Percentiles rank a stretch among this genome's conserved stretches.
Evolutionary conservation across 106 monocot genomes (phyloP).

Genomic region (Triglochin maritima): DNA sequence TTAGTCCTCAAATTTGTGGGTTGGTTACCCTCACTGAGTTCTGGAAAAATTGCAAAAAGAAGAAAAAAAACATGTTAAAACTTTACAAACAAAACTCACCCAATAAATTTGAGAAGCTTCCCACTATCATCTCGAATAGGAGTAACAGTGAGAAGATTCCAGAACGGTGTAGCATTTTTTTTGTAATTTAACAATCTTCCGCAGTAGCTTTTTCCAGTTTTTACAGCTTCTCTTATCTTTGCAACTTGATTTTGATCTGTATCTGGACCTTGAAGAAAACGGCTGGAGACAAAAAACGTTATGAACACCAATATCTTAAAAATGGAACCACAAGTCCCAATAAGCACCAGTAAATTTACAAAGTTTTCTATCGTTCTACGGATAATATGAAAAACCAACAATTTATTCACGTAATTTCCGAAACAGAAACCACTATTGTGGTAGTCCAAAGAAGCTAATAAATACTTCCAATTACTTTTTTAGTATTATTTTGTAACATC

Average conservation of each 20-base stretch:
- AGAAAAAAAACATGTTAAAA: not conserved
- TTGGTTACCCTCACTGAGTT: not conserved
- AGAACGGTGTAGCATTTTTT: constrained; percentile 78
- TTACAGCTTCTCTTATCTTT: constrained; percentile 70
- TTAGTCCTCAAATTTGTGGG: too few species aligned
- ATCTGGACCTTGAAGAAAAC: constrained; percentile 83
- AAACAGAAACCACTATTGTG: too few species aligned
- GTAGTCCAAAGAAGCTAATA: too few species aligned
- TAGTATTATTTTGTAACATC: too few species aligned
- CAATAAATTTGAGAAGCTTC: constrained; percentile 73
- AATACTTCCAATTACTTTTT: too few species aligned
- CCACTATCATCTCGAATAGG: constrained; percentile 64
- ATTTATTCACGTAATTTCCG: too few species aligned
- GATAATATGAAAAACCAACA: too few species aligned
- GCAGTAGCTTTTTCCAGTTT: constrained; percentile 60
- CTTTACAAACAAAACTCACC: constrained; percentile 33
- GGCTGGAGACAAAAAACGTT: constrained; percentile 33
- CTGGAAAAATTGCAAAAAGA: not conserved
- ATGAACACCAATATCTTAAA: not conserved
- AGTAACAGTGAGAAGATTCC: constrained; percentile 89
- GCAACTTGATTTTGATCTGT: constrained; percentile 57
- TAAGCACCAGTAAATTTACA: not conserved
- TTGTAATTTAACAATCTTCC: constrained; percentile 88
- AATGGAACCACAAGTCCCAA: not conserved
- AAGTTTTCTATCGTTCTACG: too few species aligned